Percentiles rank a stretch among this genome's conserved stretches.
These are phyloP conservation scores for Didymella sp. DNA, from an alignment of 2,329 filamentous ascomycete genomes.

Conservation along the genomic window DNA sequence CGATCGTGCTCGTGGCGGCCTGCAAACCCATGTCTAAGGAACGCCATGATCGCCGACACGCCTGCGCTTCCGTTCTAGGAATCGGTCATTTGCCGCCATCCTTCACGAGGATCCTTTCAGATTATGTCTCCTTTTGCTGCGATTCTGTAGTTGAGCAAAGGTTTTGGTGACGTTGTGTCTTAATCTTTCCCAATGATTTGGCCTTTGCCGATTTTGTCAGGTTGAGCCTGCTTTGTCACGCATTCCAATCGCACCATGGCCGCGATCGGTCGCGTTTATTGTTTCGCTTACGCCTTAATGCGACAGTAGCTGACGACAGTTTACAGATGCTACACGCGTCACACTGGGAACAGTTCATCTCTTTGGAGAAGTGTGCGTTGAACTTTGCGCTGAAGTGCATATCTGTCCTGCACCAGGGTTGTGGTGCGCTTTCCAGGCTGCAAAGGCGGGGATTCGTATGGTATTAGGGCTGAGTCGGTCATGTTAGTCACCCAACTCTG, in stretches of 20 bases:
- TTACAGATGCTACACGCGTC: slow-evolving; percentile 10
- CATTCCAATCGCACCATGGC: not conserved
- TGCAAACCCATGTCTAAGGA: slow-evolving; percentile 1
- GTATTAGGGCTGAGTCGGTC: not conserved
- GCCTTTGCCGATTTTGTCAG: not conserved
- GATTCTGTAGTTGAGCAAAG: not conserved
- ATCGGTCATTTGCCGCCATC: slow-evolving; percentile 11
- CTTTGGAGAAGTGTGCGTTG: not conserved
- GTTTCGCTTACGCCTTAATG: slow-evolving; percentile 13
- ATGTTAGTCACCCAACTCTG: not conserved
- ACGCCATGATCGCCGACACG: slow-evolving; percentile 19
- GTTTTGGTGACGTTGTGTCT: not conserved
- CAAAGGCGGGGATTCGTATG: too few species aligned
- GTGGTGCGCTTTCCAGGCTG: not conserved
- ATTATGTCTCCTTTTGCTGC: slow-evolving; percentile 4
- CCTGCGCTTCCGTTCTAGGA: slow-evolving; percentile 12
- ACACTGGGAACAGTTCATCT: not conserved
- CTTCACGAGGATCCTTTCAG: not conserved
- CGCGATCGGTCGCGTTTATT: slow-evolving; percentile 1
- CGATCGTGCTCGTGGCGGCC: slow-evolving; percentile 8
- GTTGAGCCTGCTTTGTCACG: slow-evolving; percentile 1
- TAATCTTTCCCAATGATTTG: not conserved
- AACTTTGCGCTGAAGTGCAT: not conserved
- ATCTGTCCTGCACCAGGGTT: not conserved
- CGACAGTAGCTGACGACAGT: slow-evolving; percentile 8